Conservation (phyloP, 2,329 filamentous ascomycete species). For the Penicillium sp. region DNA sequence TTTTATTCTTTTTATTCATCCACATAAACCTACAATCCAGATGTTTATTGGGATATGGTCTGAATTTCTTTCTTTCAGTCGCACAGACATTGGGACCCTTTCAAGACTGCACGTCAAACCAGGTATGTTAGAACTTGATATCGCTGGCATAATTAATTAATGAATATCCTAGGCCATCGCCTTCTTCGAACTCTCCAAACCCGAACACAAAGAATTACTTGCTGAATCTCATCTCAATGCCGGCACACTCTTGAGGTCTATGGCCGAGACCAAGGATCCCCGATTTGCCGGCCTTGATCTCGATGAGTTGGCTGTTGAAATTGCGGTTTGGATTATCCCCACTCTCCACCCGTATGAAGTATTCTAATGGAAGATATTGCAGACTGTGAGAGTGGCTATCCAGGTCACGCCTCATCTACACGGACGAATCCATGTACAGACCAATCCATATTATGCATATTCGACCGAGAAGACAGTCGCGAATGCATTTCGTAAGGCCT, state of each 20-base stretch:
- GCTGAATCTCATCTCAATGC: constrained; percentile 21
- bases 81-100: constrained; percentile 47
- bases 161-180: constrained; percentile 43
- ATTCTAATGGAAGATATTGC: not conserved
- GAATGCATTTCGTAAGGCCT: constrained; percentile 48
- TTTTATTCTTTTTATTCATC: constrained; percentile 5
- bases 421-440: constrained; percentile 57
- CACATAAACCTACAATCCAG: not conserved
- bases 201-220: constrained; percentile 30
- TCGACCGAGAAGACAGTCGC: constrained; percentile 47
- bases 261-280: constrained; percentile 26
- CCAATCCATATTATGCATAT: constrained; percentile 55
- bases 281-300: constrained; percentile 34
- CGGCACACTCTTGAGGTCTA: constrained; percentile 31
- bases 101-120: constrained; percentile 53
- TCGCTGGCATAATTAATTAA: not conserved
- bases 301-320: constrained; percentile 54
- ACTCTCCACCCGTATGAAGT: not conserved
- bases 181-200: constrained; percentile 45
- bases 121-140: constrained; percentile 30
- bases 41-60: no score
- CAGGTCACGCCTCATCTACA: constrained; percentile 48
- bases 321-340: constrained; percentile 42
- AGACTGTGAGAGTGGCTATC: constrained; percentile 56
- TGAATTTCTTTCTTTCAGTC: constrained; percentile 31